A percentile compares a stretch with the other conserved stretches of the same genome.
phyloP scores from a whole-genome alignment of 495 filamentous ascomycete species.

The Aspergillus funiculosus region DNA sequence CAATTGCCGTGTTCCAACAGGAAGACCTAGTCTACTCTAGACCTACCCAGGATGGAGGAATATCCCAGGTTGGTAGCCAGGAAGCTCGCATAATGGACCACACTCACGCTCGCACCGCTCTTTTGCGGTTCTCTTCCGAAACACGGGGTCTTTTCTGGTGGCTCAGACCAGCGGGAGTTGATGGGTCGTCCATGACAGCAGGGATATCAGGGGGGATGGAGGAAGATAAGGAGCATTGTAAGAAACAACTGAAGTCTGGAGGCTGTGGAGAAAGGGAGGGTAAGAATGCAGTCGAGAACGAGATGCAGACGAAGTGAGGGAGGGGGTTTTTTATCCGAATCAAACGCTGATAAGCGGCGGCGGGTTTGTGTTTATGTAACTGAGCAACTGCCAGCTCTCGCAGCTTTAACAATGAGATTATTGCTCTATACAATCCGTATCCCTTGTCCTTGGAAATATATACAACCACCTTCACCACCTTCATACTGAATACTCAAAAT shows the following conservation, averaged over 20 bases:
- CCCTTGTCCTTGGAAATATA: not conserved
- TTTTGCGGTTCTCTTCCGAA: slow-evolving; percentile 46
- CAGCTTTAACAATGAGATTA: no score
- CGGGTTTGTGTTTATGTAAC: slow-evolving; percentile 1
- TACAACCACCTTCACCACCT: not conserved
- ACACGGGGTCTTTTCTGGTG: slow-evolving; percentile 44
- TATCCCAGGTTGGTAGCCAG: not conserved
- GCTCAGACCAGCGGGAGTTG: slow-evolving; percentile 25
- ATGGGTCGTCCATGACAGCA: slow-evolving; percentile 24
- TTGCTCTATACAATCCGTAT: no score
- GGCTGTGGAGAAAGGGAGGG: not conserved
- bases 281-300: not conserved
- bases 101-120: slow-evolving; percentile 43
- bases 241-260: not conserved
- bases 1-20: no score
- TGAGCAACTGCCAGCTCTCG: not conserved
- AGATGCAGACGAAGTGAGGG: not conserved
- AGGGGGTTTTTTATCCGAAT: slow-evolving; percentile 13
- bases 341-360: slow-evolving; percentile 13
- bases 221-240: slow-evolving; percentile 17
- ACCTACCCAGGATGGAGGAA: not conserved
- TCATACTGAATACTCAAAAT: slow-evolving; percentile 44
- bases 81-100: slow-evolving; percentile 8
- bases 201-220: slow-evolving; percentile 19
- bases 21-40: no score